Conservation (phyloP, 148 eudicot genomes). For the Rhododendron mucronatum region DNA sequence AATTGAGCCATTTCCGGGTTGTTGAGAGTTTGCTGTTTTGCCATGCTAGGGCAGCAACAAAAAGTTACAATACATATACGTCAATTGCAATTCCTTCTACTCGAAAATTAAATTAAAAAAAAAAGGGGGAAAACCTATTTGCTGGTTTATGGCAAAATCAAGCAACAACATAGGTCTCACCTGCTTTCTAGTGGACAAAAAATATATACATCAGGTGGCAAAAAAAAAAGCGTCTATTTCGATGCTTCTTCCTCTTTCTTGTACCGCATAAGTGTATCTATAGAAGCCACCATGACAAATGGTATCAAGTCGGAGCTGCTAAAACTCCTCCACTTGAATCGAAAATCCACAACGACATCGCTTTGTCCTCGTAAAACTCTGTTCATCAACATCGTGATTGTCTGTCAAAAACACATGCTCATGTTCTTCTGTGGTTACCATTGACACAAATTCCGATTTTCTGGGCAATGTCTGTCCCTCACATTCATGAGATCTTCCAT, state of each 20-base stretch:
- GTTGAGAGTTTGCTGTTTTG: not conserved
- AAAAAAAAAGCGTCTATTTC: not conserved
- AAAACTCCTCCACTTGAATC: constrained; percentile 76
- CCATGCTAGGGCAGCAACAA: not conserved
- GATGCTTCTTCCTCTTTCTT: not conserved
- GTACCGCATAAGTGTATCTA: not conserved
- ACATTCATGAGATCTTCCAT: constrained; percentile 5
- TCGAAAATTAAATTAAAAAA: not conserved
- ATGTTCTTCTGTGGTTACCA: constrained; percentile 34
- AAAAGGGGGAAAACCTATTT: not conserved
- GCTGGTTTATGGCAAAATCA: not conserved
- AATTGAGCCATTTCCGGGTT: not conserved
- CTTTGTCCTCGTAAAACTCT: constrained; percentile 37
- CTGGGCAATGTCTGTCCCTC: constrained; percentile 20
- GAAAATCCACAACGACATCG: constrained; percentile 80
- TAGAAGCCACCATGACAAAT: not conserved
- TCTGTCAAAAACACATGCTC: constrained; percentile 62
- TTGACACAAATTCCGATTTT: constrained; percentile 12
- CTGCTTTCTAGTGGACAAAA: not conserved
- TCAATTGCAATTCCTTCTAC: not conserved
- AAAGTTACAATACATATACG: not conserved
- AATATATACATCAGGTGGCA: not conserved
- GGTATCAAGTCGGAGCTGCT: constrained; percentile 14
- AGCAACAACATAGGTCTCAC: not conserved
- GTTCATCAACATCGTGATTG: constrained; percentile 44